Evolutionary conservation across 2,329 filamentous ascomycete genomes (phyloP), one percentile per base, ranked within the genome.

Genomic region (Claviceps monticola): DNA sequence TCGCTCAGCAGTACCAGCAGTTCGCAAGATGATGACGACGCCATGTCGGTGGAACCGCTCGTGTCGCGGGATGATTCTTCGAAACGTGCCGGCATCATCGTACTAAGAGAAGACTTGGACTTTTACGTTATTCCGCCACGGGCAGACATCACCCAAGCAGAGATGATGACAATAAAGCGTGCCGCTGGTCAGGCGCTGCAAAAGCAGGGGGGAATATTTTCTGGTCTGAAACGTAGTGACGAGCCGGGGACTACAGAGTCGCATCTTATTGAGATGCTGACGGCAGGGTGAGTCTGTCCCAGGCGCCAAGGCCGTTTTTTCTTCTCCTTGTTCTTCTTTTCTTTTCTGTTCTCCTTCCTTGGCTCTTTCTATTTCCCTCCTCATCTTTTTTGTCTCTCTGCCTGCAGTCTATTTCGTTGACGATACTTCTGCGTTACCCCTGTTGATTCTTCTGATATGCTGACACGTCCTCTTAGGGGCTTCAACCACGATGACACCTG

Each of bases 191-290:
- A 80, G 59, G 87, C 88, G n/a, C 70, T 98, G 57, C 76, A 96
- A 59, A 80, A 81, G 63, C 93, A 98, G 67, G 82, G 90, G 60
- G 93, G 93, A 47, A 98, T 98, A 60, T 98, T 98, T 66, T 95
- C 90, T 3, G 93, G 93, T 0, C 72, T 98, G 46, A 86, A 93
- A 68, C 88, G 91, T 66, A 97, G 91, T 61, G 90, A 98, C 60
- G 93, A 98, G 69, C 84, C 87, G 17, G 93, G 93, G 19, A 96
- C 91, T 17, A 98, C 93, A 0, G 93, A 98, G 69, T 93, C 95
- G 59, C 93, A 98, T 73, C 75, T 98, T 41, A 98, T 98, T 62
- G 93, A 98, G 73, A 98, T 98, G 93, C 71, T 98, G 69, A 98
- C 93, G 51, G 93, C 93, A 64, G 93, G 91, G 91, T 97, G 75